Conservation (phyloP, 31 red algal species). For the Porphyra umbilicalis region DNA sequence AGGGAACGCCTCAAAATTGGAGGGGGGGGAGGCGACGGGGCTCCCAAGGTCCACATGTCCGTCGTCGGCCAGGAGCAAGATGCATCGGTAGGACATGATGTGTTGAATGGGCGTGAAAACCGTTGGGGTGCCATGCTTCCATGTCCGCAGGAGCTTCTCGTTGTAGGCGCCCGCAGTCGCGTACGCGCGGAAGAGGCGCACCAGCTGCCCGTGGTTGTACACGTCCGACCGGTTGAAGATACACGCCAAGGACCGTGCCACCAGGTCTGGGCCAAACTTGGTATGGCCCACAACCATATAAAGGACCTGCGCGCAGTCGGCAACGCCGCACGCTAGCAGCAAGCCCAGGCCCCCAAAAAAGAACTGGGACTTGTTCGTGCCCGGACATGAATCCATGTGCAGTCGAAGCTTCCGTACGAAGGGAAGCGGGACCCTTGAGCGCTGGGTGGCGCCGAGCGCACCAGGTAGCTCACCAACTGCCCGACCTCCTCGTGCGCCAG, state of each 20-base stretch:
- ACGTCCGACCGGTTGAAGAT: neutral
- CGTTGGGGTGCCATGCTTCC: neutral
- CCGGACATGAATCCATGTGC: neutral
- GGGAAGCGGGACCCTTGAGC: neutral
- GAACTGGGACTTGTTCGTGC: conserved; percentile 2
- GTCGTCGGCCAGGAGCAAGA: neutral
- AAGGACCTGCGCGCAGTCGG: neutral
- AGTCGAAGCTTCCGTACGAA: neutral
- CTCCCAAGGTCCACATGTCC: neutral
- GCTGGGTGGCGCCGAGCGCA: no score
- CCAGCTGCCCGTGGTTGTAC: neutral
- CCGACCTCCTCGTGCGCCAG: no score
- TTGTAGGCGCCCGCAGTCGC: neutral
- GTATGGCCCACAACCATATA: neutral
- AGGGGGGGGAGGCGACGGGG: neutral
- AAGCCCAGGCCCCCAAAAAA: neutral
- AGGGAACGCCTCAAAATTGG: neutral
- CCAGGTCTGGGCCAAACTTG: neutral
- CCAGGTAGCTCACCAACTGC: no score
- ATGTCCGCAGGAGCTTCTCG: neutral
- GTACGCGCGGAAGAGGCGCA: neutral
- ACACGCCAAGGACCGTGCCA: neutral
- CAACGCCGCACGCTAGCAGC: neutral
- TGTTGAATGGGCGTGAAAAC: neutral
- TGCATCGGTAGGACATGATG: neutral